Evolutionary conservation across 345 rosid species (phyloP), one percentile per base, ranked within the genome.

Genomic region (Toxicodendron radicans): DNA sequence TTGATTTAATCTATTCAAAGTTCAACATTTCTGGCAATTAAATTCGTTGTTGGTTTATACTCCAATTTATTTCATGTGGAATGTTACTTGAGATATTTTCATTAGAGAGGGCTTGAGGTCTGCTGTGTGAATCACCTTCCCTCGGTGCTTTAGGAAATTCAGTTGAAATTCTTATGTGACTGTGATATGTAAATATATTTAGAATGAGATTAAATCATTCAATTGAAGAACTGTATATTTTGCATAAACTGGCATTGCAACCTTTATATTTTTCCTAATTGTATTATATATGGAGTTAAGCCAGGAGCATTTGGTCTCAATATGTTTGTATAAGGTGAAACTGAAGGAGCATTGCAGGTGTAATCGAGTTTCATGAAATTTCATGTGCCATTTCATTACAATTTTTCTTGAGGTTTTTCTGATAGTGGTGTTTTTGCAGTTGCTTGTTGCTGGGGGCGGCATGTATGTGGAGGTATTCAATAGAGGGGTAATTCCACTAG

Each of bases 381-480:
- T 49, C 5, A 23, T 3, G 0, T 65, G 63, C 45, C 38, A 60
- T 71, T 23, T 60, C 67, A 7, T 43, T 11, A 23, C 20, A 33
- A 57, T 1, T 20, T 45, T 35, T 23, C 21, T 70, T 30, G 13
- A 9, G 69, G 54, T 17, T 9, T 67, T 68, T 66, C 72, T 56
- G 57, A 62, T 45, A 71, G 24, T 64, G 57, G 30, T 56, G 7
- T 14, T 75, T 8, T 62, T 69, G 76, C 85, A 95, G 99, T 72
- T 95, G 83, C 98, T 95, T 72, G 94, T 95, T 70, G 96, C 98
- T n/a, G 98, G 94, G 5, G 99, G 99, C 9, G 98, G 97, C 74
- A 95, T 93, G 99, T 93, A 93, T 23, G 87, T 91, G 1, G 99
- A 95, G 83, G 96, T 93, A 35, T 93, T 92, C 84, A 93, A 95